Conservation (phyloP, 257 asterid species). For the Perilla frutescens region DNA sequence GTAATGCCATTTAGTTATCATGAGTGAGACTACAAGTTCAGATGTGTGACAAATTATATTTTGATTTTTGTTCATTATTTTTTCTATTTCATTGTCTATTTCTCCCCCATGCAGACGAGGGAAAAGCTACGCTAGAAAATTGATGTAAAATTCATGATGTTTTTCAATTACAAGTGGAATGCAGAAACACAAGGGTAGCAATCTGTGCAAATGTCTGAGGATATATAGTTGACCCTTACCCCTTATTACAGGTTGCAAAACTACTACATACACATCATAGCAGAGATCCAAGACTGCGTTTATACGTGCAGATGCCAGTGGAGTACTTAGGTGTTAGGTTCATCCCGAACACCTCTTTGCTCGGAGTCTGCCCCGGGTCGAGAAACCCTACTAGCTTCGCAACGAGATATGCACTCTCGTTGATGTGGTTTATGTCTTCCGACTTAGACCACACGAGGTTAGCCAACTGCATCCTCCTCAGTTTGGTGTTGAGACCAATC, state of each 20-base stretch:
- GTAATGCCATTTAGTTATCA: neutral
- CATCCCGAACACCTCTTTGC: constrained; percentile 73
- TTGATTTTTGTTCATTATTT: constrained; percentile 20
- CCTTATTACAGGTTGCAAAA: constrained; percentile 4
- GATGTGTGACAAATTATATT: constrained; percentile 30
- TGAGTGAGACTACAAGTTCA: constrained; percentile 20
- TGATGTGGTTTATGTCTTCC: constrained; percentile 66
- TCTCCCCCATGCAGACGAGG: constrained; percentile 1
- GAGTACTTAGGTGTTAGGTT: constrained; percentile 62
- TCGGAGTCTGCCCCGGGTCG: constrained; percentile 66
- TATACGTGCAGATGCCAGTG: constrained; percentile 61
- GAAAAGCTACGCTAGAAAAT: neutral
- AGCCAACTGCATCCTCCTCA: constrained; percentile 76
- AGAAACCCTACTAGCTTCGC: constrained; percentile 78
- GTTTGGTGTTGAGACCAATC: constrained; percentile 66
- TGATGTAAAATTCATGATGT: constrained; percentile 11
- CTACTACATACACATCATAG: constrained; percentile 42
- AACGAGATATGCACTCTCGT: constrained; percentile 72
- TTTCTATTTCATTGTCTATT: constrained; percentile 15
- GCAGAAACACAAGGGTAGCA: constrained; percentile 20
- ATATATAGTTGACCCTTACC: neutral
- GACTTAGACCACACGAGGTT: constrained; percentile 69
- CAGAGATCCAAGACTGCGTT: constrained; percentile 72
- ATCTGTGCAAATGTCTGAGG: neutral
- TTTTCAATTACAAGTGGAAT: constrained; percentile 28